These are phyloP conservation scores for Rutstroemia sp. DNA, from an alignment of 2,329 filamentous ascomycete genomes.

Conservation along the genomic window DNA sequence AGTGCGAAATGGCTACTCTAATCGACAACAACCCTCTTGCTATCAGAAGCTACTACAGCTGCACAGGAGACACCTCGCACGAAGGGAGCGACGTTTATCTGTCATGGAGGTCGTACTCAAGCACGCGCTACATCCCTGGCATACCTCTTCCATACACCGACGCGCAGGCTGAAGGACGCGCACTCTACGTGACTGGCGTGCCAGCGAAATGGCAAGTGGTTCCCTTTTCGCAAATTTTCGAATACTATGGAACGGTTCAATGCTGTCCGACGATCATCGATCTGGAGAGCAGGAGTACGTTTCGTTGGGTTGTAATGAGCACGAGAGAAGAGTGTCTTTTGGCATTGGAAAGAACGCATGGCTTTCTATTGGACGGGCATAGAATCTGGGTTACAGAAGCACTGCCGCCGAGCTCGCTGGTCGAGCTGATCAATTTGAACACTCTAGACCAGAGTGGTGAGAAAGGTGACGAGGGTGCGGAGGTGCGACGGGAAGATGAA, in stretches of 20 bases:
- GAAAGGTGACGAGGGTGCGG: not conserved
- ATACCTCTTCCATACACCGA: constrained; percentile 15
- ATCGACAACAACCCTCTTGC: no score
- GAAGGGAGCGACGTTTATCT: no score
- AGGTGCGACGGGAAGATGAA: not conserved
- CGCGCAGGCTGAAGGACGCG: constrained; percentile 14
- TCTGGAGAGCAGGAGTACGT: constrained; percentile 12
- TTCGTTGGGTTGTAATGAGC: constrained; percentile 22
- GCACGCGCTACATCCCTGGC: constrained; percentile 12
- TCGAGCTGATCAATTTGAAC: not conserved
- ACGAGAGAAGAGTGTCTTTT: constrained; percentile 13
- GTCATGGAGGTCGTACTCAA: no score
- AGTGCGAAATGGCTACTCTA: no score
- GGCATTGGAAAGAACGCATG: constrained; percentile 12
- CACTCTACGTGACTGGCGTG: constrained; percentile 19
- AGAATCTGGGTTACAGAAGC: constrained; percentile 6
- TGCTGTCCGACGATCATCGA: constrained; percentile 17
- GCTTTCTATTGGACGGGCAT: not conserved
- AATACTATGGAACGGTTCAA: constrained; percentile 12
- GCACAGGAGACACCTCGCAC: no score
- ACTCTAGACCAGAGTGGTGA: not conserved
- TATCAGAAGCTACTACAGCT: no score
- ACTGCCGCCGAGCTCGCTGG: not conserved
- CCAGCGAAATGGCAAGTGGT: constrained; percentile 9
- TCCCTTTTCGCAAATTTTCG: constrained; percentile 13